Evolutionary conservation across 495 filamentous ascomycete species (phyloP), one percentile per base, ranked within the genome.

Genomic region (Hypoxylon perforatum): DNA sequence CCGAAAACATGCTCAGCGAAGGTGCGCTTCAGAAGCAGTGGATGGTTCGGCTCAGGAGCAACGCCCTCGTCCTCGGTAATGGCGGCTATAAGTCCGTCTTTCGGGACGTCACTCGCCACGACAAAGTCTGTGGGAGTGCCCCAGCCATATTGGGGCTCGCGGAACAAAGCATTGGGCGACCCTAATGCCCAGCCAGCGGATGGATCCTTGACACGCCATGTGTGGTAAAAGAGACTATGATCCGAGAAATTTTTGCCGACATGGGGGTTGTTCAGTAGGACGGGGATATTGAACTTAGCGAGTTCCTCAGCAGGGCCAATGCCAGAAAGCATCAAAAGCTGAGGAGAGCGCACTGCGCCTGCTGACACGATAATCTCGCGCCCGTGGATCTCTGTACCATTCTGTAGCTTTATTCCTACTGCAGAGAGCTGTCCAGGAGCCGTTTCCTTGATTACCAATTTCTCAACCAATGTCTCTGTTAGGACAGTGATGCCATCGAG

Each of bases 251-350:
- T 82, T 53, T 84, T 69, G 7, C 85, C 86, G 11, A 87, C 73
- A 10, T 77, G 77, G 10, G 83, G 77, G 0, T 85, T 64, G 36
- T 85, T 70, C 0, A 81, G 68, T 7, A 82, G 35, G 5, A 83
- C 65, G 0, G 75, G 73, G 48, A 88, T 85, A 22, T 75, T 57
- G 68, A 80, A 80, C 28, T 79, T 59, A 11, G 66, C 33, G 0
- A 88, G 77, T 5, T 85, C 75, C 0, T 70, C 51, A 5, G 73
- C 63, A 3, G 84, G 82, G 0, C 85, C 85, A 52, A 88, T 81
- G 9, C 85, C 86, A 2, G 84, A 87, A 18, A 85, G 80, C 79
- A 85, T 83, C 0, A 87, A 76, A 35, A 87, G 73, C 45, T 85
- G 81, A 5, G 86, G 85, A 0, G 78, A 75, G 57, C 87, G 80